Evolutionary conservation across 495 filamentous ascomycete genomes (phyloP), one percentile per base, ranked within the genome.

Genomic region (Lindgomyces ingoldianus): DNA sequence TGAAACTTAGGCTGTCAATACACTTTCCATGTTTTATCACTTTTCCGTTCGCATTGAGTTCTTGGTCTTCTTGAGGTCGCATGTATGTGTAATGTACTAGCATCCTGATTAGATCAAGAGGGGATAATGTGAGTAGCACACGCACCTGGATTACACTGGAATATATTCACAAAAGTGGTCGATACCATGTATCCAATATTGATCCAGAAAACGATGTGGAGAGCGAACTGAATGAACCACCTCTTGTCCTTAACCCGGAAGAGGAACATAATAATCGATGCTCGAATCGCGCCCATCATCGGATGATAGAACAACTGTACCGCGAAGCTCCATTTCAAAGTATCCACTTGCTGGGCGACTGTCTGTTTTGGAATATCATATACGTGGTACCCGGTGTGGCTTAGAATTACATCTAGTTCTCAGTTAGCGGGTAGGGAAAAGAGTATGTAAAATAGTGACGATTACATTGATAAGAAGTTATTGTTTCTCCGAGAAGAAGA

Each of bases 291-390:
- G 10, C 85, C 79, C 36, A 89, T 73, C 58, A 85, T 81, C 0
- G 85, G 85, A 62, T 87, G 87, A 69, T 89, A 88, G 22, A 87
- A 69, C 29, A 87, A 77, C 65, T 88, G 84, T 19, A 83, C 80
- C 2, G 80, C 80, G 25, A 82, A 83, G 60, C 82, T 63, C 36
- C 52, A 65, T 41, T 72, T 71, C 24, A 59, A 12, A 1, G 50
- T 55, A 10, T 29, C 16, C 4, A 67, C 52, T 21, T 59, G 52
- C 30, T 72, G 48, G 4, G 51, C 51, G 8, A 58, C 12, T 1
- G 52, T 60, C 25, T 62, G 58, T 29, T 63, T 57, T 6, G 59
- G 64, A 18, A 67, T 24, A 33, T 70, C 68, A 18, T 39, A 41
- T 22, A 27, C 36, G 52, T 70, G 68, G 44, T 70, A 67, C n/a